Evolutionary conservation across 257 asterid species (phyloP).

Genomic region (Fraxinus anomala): DNA sequence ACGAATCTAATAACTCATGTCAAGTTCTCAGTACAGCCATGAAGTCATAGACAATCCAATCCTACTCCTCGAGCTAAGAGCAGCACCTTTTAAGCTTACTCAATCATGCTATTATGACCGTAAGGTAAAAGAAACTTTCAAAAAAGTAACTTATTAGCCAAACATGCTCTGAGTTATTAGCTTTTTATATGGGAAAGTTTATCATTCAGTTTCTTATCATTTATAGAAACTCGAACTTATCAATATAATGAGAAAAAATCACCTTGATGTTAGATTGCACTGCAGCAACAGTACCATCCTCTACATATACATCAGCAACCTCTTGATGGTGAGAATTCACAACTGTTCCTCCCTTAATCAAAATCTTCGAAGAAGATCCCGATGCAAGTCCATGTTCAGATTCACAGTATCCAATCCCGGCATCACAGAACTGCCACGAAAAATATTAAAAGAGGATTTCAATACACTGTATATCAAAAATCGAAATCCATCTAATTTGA

Average conservation of each 20-base stretch:
- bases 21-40: neutral
- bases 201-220: slow-evolving; percentile 17
- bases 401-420: slow-evolving; percentile 43
- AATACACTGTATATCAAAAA: neutral
- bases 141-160: neutral
- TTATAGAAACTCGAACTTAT: slow-evolving; percentile 4
- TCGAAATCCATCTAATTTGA: too few species aligned
- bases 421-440: slow-evolving; percentile 60
- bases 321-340: slow-evolving; percentile 92
- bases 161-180: neutral
- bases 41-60: neutral
- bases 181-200: neutral
- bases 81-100: neutral
- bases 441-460: neutral
- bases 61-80: slow-evolving; percentile 7
- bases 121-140: too few species aligned
- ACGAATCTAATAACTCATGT: neutral
- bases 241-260: neutral
- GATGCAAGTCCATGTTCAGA: slow-evolving; percentile 42
- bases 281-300: slow-evolving; percentile 66
- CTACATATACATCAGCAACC: slow-evolving; percentile 80
- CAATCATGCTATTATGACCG: too few species aligned
- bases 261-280: slow-evolving; percentile 72
- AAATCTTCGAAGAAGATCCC: slow-evolving; percentile 51
- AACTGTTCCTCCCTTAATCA: slow-evolving; percentile 91